A percentile compares a stretch with the other conserved stretches of the same genome.
These are phyloP conservation scores for Trifolium repens DNA, from an alignment of 306 rosid genomes.

Conservation along the genomic window DNA sequence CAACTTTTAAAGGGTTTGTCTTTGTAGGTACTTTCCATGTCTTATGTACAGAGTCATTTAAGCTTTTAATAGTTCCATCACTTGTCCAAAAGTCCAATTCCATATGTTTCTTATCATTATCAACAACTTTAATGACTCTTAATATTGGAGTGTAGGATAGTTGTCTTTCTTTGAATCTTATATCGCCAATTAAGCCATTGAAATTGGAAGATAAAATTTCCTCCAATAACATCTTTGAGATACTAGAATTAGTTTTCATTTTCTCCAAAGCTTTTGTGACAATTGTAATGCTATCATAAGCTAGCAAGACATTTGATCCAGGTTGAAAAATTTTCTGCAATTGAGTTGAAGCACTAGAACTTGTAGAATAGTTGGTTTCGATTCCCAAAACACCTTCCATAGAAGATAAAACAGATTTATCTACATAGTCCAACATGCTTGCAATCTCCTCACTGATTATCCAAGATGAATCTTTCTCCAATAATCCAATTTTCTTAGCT, in stretches of 20 bases:
- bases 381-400: slow-evolving; percentile 66
- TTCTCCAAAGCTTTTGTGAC: slow-evolving; percentile 50
- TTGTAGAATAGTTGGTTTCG: slow-evolving; percentile 46
- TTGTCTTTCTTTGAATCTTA: slow-evolving; percentile 51
- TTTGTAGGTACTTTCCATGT: slow-evolving; percentile 59
- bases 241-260: slow-evolving; percentile 29
- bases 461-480: slow-evolving; percentile 58
- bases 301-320: slow-evolving; percentile 53
- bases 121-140: background rate
- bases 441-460: slow-evolving; percentile 55
- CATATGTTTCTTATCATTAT: slow-evolving; percentile 15
- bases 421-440: slow-evolving; percentile 41
- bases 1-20: slow-evolving; percentile 51
- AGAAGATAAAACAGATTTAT: slow-evolving; percentile 43
- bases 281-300: slow-evolving; percentile 56
- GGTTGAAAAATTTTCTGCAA: slow-evolving; percentile 16
- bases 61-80: background rate
- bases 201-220: slow-evolving; percentile 46
- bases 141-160: slow-evolving; percentile 3
- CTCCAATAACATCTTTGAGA: slow-evolving; percentile 33
- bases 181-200: slow-evolving; percentile 58
- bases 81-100: slow-evolving; percentile 58
- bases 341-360: slow-evolving; percentile 32
- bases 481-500: slow-evolving; percentile 56
- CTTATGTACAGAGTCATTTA: slow-evolving; percentile 3